Percentiles rank a stretch among this genome's conserved stretches.
phyloP scores from a whole-genome alignment of 2,329 filamentous ascomycete species.

The Cylindrodendrum hubeiense region DNA sequence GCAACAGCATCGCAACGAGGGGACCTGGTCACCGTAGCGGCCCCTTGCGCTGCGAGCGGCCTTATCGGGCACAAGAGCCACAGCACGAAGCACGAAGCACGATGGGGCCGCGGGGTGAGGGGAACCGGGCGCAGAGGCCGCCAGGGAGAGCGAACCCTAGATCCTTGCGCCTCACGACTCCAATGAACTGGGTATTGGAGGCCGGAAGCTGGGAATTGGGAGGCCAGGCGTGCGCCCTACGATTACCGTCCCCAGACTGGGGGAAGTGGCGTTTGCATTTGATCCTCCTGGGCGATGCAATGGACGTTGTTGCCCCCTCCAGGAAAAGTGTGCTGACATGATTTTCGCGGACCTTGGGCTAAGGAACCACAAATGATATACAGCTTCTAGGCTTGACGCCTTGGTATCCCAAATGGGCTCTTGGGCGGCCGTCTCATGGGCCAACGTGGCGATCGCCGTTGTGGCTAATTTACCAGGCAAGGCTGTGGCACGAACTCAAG shows the following conservation, averaged over 20 bases:
- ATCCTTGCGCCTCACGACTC: constrained; percentile 16
- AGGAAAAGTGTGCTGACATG: constrained; percentile 21
- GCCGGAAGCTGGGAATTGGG: constrained; percentile 3
- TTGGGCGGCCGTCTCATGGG: constrained; percentile 9
- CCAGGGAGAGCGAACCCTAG: constrained; percentile 20
- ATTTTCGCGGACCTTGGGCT: constrained; percentile 21
- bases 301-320: constrained; percentile 21
- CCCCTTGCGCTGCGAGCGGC: constrained; percentile 15
- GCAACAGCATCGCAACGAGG: not conserved
- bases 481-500: constrained; percentile 26
- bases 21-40: not conserved
- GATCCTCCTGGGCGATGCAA: constrained; percentile 19
- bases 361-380: constrained; percentile 27
- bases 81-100: not conserved
- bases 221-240: not conserved
- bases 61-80: constrained; percentile 15
- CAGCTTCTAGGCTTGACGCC: constrained; percentile 21
- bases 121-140: constrained; percentile 5
- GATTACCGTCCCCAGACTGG: constrained; percentile 25
- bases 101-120: constrained; percentile 14
- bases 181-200: constrained; percentile 15
- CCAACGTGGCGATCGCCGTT: constrained; percentile 31
- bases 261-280: constrained; percentile 42
- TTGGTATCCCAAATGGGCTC: constrained; percentile 3
- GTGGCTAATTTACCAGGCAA: constrained; percentile 4